phyloP scores from a whole-genome alignment of 208 protist species.

The Leishmania guyanensis region DNA sequence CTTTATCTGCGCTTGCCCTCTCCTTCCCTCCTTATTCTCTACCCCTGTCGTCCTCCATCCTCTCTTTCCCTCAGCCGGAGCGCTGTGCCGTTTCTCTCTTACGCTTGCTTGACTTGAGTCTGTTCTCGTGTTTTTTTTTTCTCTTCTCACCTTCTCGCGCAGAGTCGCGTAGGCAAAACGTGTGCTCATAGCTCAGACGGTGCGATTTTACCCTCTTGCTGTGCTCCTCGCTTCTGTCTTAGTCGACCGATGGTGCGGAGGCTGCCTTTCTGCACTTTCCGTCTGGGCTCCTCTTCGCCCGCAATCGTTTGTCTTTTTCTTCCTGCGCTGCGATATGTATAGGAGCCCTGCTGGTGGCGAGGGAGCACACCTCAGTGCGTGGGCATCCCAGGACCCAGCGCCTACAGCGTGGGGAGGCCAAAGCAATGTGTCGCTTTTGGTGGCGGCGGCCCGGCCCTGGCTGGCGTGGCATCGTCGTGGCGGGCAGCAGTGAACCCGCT shows the following conservation, averaged over 20 bases:
- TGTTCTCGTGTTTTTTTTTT: neutral
- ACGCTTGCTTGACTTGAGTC: neutral
- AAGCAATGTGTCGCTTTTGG: neutral
- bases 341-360: no score
- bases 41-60: neutral
- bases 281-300: no score
- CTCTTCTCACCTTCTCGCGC: neutral
- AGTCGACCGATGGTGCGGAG: no score
- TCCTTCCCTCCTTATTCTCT: neutral
- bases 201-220: neutral
- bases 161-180: neutral
- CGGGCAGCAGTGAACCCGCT: neutral
- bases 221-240: neutral
- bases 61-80: neutral
- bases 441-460: neutral
- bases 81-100: neutral
- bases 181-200: neutral
- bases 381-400: neutral
- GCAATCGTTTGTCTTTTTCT: no score
- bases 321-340: no score
- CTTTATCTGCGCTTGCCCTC: neutral
- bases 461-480: neutral
- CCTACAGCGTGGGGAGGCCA: neutral
- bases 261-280: no score
- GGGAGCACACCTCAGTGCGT: no score